These are phyloP conservation scores for Trichoderma orchidacearum DNA, from an alignment of 495 filamentous ascomycete species.

Conservation along the genomic window DNA sequence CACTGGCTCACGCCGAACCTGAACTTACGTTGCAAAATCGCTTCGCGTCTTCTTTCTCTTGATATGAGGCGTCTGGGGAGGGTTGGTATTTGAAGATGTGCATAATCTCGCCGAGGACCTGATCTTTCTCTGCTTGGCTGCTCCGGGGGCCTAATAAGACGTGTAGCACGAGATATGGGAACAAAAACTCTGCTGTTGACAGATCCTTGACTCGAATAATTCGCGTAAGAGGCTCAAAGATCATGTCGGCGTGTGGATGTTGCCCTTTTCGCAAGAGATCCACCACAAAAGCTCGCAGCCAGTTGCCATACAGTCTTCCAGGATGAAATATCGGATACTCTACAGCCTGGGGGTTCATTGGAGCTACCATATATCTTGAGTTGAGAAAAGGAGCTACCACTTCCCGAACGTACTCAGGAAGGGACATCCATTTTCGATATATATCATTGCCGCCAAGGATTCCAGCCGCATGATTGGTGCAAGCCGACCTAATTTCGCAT, in stretches of 20 bases:
- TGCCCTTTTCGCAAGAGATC: constrained; percentile 66
- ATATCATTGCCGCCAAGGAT: constrained; percentile 13
- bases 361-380: constrained; percentile 64
- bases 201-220: constrained; percentile 73
- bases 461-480: constrained; percentile 8
- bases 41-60: constrained; percentile 54
- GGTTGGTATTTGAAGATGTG: constrained; percentile 52
- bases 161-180: constrained; percentile 76
- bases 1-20: not conserved
- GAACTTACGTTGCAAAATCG: constrained; percentile 71
- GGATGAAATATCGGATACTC: constrained; percentile 66
- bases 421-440: constrained; percentile 57
- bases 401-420: constrained; percentile 62
- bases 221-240: constrained; percentile 69
- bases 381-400: constrained; percentile 74
- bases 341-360: constrained; percentile 36
- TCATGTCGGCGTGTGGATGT: constrained; percentile 50
- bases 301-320: constrained; percentile 53
- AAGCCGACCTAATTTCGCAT: constrained; percentile 52
- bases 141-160: constrained; percentile 52
- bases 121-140: constrained; percentile 45
- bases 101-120: constrained; percentile 57
- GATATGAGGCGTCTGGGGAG: constrained; percentile 33
- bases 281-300: constrained; percentile 67
- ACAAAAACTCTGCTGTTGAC: constrained; percentile 67